Evolutionary conservation across 495 filamentous ascomycete species (phyloP).

Genomic region (Daldinia grandis): DNA sequence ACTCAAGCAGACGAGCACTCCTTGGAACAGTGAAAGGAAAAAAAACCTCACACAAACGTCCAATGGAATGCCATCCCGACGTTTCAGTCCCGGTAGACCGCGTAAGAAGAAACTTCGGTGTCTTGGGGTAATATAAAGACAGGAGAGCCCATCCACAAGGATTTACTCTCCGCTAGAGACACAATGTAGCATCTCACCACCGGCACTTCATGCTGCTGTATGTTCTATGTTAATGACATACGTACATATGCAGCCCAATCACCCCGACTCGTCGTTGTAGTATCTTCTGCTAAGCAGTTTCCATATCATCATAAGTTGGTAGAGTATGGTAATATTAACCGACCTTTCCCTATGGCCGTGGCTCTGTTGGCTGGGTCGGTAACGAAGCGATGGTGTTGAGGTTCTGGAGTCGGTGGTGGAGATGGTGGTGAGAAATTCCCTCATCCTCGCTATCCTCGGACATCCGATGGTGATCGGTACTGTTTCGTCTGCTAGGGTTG

Average conservation of each 20-base stretch:
- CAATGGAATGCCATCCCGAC: constrained; percentile 32
- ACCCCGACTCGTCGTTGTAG: background rate
- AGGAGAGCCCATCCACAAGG: background rate
- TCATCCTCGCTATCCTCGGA: constrained; percentile 28
- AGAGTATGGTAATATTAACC: background rate
- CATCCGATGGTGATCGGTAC: constrained; percentile 25
- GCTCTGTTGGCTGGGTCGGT: constrained; percentile 10
- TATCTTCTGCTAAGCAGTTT: constrained; percentile 1
- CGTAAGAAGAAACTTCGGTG: background rate
- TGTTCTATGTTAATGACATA: constrained; percentile 10
- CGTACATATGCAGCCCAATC: constrained; percentile 22
- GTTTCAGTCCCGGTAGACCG: constrained; percentile 18
- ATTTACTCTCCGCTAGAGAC: background rate
- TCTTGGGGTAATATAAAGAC: background rate
- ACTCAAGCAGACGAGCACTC: constrained; percentile 2
- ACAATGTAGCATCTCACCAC: background rate
- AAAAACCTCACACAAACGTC: constrained; percentile 21
- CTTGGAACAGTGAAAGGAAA: constrained; percentile 3
- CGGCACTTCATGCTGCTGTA: background rate
- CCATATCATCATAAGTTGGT: background rate
- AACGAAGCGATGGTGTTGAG: constrained; percentile 38
- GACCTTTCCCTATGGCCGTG: constrained; percentile 4
- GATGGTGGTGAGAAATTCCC: constrained; percentile 33
- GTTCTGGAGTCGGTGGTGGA: constrained; percentile 36
- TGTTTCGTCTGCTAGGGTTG: constrained; percentile 38